Evolutionary conservation across 225 moss, liverwort and hornwort genomes (phyloP).

Genomic region (Polytrichum commune): DNA sequence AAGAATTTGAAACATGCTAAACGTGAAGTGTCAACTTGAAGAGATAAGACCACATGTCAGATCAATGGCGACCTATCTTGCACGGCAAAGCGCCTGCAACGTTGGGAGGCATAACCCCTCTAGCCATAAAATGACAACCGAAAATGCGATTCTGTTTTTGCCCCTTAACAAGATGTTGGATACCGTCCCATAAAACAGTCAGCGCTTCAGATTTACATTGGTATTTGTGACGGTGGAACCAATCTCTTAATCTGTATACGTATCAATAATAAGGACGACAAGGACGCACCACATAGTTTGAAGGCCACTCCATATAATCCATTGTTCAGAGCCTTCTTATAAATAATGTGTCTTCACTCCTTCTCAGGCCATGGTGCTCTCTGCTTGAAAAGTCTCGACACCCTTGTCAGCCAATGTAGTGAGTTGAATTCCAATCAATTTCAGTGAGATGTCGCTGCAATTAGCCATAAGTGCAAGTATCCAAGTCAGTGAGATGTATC

Average conservation of each 20-base stretch:
- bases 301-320: conserved; percentile 57
- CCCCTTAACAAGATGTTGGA: background rate
- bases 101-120: no score
- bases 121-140: no score
- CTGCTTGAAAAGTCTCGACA: conserved; percentile 3
- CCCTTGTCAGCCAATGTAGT: conserved; percentile 2
- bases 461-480: conserved; percentile 18
- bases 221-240: background rate
- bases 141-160: background rate
- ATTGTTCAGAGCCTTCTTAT: conserved; percentile 23
- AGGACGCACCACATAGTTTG: conserved; percentile 55
- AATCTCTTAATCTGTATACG: conserved; percentile 8
- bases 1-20: no score
- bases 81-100: background rate
- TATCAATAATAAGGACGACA: conserved; percentile 8
- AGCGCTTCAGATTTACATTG: conserved; percentile 3
- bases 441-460: conserved; percentile 34
- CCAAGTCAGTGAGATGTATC: background rate
- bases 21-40: no score
- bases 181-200: conserved; percentile 5
- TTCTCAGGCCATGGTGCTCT: conserved; percentile 41
- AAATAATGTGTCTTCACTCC: conserved; percentile 21
- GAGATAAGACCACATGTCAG: background rate
- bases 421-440: conserved; percentile 15
- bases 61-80: background rate